Base-by-base conservation (phyloP, 2,329 filamentous ascomycete species). In the Simplicillium aogashimaense region DNA sequence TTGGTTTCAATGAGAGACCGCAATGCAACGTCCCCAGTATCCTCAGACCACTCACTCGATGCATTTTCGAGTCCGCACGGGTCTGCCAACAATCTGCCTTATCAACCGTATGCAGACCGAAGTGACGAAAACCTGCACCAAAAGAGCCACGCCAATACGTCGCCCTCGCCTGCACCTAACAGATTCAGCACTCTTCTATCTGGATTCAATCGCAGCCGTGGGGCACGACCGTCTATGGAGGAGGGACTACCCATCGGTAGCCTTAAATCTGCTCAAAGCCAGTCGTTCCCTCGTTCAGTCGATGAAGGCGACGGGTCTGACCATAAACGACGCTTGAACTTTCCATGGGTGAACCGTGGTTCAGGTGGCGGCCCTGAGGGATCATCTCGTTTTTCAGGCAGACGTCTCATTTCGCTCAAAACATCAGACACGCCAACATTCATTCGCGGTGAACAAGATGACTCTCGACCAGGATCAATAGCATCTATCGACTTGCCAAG, bases 191-290 rank as follows among this genome's bases (percentile, higher is more conserved):
- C 67, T 57, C 57, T 80, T 3, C 58, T 86, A 25, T 78, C 83
- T 38, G 68, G 65, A 38, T 78, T 72, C 50, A 69, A 80, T 40
- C 76, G 80, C 37, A 77, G 76, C 34, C 70, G 74, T 40, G 72
- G 73, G 18, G 66, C 73, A 5, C 87, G 86, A 58, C 69, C 70
- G 1, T 53, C 70, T 11, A 57, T 60, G 31, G 56, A 59, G 2
- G 52, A 51, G 7, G 79, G 81, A 1, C 81, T 80, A 6, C 67
- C 74, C 1, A 60, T 88, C 7, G 86, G 86, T 1, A 78, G 74
- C 15, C 64, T 89, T 12, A 86, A 85, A 53, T 63, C 75, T 25
- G 73, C 76, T 0, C 83, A 90, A 54, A 88, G 83, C 51, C 83
- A 86, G 53, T 90, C 86, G 0, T 78, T 92, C 48, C 86, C 86